phyloP scores from a whole-genome alignment of 148 eudicot genomes.

The Selenicereus undatus region DNA sequence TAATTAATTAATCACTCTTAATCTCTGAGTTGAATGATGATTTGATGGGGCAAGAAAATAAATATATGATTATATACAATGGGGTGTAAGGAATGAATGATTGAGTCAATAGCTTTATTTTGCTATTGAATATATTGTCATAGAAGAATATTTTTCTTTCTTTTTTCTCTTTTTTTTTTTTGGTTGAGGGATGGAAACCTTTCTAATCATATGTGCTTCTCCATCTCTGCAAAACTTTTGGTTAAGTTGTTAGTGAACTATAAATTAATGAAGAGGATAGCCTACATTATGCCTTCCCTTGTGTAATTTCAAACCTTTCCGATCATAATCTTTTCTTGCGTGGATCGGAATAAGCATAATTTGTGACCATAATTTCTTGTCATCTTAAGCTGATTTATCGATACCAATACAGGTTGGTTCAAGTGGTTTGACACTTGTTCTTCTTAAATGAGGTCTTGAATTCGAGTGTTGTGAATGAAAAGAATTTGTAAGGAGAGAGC shows the following conservation, averaged over 20 bases:
- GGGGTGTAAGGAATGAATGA: not conserved
- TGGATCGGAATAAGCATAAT: no score
- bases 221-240: not conserved
- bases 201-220: not conserved
- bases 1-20: not conserved
- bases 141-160: conserved; percentile 6
- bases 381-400: no score
- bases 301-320: no score
- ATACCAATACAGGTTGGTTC: no score
- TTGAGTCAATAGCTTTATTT: not conserved
- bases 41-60: no score
- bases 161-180: conserved; percentile 10
- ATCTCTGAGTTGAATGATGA: no score
- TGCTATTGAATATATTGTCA: not conserved
- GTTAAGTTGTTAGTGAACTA: conserved; percentile 13
- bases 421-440: no score
- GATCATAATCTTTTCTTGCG: no score
- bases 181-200: not conserved
- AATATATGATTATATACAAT: not conserved
- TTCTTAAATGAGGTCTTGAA: no score
- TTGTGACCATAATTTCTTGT: no score
- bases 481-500: no score
- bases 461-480: no score
- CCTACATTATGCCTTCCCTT: not conserved
- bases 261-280: conserved; percentile 19